These are phyloP conservation scores for Backusella tuberculispora DNA, from an alignment of 192 early-diverging fungal genomes.

Conservation along the genomic window DNA sequence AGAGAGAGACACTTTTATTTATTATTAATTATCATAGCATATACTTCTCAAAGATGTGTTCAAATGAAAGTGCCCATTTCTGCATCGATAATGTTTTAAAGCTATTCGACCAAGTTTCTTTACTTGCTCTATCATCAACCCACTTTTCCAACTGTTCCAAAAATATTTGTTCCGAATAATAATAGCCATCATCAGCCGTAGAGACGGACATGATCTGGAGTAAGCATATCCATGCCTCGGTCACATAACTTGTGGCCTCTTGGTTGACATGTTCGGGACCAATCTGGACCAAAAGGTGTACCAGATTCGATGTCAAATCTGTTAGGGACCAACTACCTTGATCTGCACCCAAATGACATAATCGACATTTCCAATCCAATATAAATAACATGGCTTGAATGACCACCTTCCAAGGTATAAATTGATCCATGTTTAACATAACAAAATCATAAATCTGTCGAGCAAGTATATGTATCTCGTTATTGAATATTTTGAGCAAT, in stretches of 20 bases:
- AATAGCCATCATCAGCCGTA: background rate
- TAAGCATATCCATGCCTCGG: background rate
- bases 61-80: background rate
- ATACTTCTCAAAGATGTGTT: background rate
- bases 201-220: background rate
- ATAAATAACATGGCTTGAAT: background rate
- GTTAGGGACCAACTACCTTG: background rate
- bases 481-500: background rate
- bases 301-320: background rate
- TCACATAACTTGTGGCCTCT: background rate
- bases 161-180: background rate
- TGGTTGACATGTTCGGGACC: background rate
- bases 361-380: conserved; percentile 12
- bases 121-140: background rate
- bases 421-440: background rate
- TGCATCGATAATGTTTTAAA: background rate
- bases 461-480: background rate
- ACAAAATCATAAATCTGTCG: background rate
- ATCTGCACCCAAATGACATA: background rate
- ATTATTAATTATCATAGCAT: background rate
- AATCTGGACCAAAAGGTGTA: background rate
- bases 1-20: too few relatives aligned
- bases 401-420: conserved; percentile 4
- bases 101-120: background rate
- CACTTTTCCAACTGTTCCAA: background rate